These are phyloP conservation scores for Solanum bulbocastanum DNA, from an alignment of 257 asterid genomes.

Conservation along the genomic window DNA sequence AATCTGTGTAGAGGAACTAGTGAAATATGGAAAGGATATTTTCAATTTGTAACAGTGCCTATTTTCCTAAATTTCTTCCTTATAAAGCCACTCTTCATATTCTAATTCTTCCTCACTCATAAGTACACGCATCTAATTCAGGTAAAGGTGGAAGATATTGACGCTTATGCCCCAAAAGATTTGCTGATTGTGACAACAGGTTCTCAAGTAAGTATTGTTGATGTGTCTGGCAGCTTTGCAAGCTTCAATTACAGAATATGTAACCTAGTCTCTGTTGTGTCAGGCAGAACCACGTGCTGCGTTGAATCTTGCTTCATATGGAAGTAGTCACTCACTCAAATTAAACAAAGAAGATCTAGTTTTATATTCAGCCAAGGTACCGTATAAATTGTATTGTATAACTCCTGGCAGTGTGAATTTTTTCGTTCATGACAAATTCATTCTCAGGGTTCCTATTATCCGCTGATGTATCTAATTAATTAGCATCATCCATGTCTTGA, in stretches of 20 bases:
- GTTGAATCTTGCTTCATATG: constrained; percentile 93
- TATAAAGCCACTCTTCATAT: background rate
- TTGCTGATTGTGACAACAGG: constrained; percentile 97
- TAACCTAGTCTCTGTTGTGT: constrained; percentile 23
- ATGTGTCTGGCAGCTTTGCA: constrained; percentile 1
- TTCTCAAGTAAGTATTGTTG: constrained; percentile 68
- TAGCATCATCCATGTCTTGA: background rate
- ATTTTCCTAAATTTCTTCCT: background rate
- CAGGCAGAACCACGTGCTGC: constrained; percentile 99
- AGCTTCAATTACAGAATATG: background rate
- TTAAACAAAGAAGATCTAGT: constrained; percentile 76
- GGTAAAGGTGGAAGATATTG: constrained; percentile 97
- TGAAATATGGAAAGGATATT: background rate
- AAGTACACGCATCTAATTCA: constrained; percentile 9
- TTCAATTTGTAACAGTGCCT: background rate
- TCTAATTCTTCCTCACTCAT: background rate
- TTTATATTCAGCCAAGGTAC: constrained; percentile 97
- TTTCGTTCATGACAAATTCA: background rate
- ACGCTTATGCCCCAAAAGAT: constrained; percentile 92
- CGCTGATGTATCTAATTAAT: background rate
- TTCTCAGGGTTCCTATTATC: background rate
- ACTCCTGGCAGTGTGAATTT: background rate
- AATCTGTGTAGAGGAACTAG: background rate
- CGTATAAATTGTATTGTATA: background rate
- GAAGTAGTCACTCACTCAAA: constrained; percentile 94